phyloP scores from a whole-genome alignment of 768 basidiomycete genomes.

The Calocera cornea region DNA sequence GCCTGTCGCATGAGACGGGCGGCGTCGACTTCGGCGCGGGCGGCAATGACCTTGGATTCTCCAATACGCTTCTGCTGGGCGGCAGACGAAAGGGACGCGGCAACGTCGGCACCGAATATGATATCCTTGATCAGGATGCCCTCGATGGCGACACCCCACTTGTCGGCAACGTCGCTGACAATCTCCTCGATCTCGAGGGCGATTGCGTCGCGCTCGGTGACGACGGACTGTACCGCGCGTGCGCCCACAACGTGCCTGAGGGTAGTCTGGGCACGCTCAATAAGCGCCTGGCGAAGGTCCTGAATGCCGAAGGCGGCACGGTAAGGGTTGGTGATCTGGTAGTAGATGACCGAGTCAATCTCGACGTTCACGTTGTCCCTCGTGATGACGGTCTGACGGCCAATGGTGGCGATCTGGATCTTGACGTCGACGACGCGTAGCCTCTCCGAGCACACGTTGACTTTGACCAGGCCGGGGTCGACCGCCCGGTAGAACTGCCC shows the following conservation, averaged over 20 bases:
- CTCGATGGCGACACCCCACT: conserved; percentile 96
- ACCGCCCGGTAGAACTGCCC: conserved; percentile 94
- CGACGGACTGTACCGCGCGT: conserved; percentile 85
- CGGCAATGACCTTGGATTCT: conserved; percentile 92
- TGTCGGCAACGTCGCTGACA: conserved; percentile 80
- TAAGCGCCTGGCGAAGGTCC: conserved; percentile 73
- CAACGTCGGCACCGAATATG: conserved; percentile 81
- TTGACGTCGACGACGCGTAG: conserved; percentile 85
- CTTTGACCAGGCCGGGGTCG: conserved; percentile 79
- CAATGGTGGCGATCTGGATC: conserved; percentile 84
- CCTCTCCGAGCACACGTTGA: conserved; percentile 88
- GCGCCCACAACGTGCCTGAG: conserved; percentile 95
- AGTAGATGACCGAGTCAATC: conserved; percentile 87
- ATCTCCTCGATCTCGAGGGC: conserved; percentile 95
- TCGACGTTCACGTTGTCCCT: conserved; percentile 93
- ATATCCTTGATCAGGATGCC: conserved; percentile 89
- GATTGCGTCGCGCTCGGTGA: conserved; percentile 93
- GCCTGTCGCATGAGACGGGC: conserved; percentile 94
- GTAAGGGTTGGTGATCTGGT: conserved; percentile 70
- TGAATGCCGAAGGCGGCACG: conserved; percentile 87
- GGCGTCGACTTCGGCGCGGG: conserved; percentile 88
- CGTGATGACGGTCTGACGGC: conserved; percentile 66
- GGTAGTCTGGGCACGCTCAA: conserved; percentile 84
- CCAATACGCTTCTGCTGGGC: conserved; percentile 96
- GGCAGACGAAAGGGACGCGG: conserved; percentile 82